Evolutionary conservation across 2,329 filamentous ascomycete species (phyloP).

Genomic region (Arthroderma uncinatum): DNA sequence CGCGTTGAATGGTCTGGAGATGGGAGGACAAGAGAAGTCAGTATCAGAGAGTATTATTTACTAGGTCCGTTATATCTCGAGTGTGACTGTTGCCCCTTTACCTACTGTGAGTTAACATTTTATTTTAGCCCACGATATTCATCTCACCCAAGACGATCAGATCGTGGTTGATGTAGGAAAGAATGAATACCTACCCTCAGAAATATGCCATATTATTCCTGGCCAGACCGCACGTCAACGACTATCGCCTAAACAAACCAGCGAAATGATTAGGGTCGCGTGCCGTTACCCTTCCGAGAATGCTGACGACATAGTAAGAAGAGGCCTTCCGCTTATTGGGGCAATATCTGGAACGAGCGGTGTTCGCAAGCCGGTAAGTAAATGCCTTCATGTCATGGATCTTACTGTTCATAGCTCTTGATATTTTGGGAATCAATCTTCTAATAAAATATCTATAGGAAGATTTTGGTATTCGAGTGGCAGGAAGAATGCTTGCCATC

Average conservation of each 20-base stretch:
- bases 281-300: conserved; percentile 57
- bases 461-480: conserved; percentile 15
- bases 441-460: neutral
- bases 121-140: neutral
- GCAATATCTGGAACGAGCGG: neutral
- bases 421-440: neutral
- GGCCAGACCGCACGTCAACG: conserved; percentile 55
- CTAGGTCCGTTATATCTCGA: neutral
- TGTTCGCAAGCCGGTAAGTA: conserved; percentile 7
- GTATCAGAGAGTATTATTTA: conserved; percentile 3
- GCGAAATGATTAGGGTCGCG: conserved; percentile 60
- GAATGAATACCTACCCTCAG: conserved; percentile 50
- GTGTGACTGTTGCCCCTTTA: neutral
- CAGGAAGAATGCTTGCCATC: conserved; percentile 14
- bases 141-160: conserved; percentile 22
- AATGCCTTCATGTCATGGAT: neutral
- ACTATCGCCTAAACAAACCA: conserved; percentile 50
- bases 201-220: conserved; percentile 51
- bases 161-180: conserved; percentile 59
- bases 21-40: neutral
- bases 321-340: conserved; percentile 30
- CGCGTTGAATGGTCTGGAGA: conserved; percentile 3
- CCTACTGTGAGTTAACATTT: neutral
- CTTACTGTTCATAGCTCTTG: neutral
- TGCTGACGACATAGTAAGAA: conserved; percentile 50